Percentiles rank a stretch among this genome's conserved stretches.
Conservation (phyloP, 2,329 filamentous ascomycete species). For the Waltergamsia citrina region DNA sequence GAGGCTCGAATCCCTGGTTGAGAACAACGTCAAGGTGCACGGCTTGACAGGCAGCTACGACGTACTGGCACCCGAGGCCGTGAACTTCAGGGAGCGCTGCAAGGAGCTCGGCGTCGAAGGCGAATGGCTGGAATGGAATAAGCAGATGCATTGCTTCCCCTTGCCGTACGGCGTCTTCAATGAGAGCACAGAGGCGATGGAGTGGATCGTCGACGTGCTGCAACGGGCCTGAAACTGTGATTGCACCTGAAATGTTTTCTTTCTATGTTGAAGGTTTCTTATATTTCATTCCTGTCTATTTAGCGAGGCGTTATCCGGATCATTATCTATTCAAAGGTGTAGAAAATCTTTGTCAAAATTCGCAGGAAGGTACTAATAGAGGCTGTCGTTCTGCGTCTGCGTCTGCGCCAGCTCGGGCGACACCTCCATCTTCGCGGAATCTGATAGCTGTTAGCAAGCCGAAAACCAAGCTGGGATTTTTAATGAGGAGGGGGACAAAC, state of each 20-base stretch:
- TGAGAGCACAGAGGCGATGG: conserved; percentile 33
- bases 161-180: conserved; percentile 36
- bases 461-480: not conserved
- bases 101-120: conserved; percentile 32
- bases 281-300: no score
- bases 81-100: conserved; percentile 35
- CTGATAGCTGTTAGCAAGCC: not conserved
- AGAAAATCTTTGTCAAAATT: no score
- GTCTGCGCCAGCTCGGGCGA: not conserved
- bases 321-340: no score
- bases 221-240: conserved; percentile 6
- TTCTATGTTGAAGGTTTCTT: no score
- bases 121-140: conserved; percentile 48
- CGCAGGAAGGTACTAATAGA: not conserved
- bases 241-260: no score
- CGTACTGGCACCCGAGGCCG: conserved; percentile 40
- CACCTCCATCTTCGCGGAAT: conserved; percentile 4
- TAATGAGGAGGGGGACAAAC: not conserved
- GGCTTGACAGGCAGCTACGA: conserved; percentile 43
- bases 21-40: conserved; percentile 32
- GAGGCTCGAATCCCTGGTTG: conserved; percentile 21
- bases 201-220: conserved; percentile 20
- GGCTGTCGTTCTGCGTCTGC: conserved; percentile 1
- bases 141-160: conserved; percentile 52
- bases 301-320: not conserved